Evolutionary conservation across 176 grass and related monocot genomes (phyloP).

Genomic region (Echinochloa phyllopogon): DNA sequence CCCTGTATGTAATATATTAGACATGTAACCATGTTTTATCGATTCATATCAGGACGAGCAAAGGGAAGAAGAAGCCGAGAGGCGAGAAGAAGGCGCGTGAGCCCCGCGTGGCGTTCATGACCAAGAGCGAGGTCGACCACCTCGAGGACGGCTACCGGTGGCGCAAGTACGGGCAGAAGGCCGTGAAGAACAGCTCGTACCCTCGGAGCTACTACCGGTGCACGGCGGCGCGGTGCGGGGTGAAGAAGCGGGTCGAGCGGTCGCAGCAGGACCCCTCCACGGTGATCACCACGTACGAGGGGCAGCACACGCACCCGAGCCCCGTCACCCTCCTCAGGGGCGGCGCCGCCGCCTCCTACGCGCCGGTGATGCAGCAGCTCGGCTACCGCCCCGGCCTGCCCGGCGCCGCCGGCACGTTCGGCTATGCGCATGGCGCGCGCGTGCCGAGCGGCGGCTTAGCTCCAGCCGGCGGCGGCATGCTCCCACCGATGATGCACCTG

Average conservation of each 20-base stretch:
- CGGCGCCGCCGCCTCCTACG: neutral
- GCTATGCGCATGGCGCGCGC: neutral
- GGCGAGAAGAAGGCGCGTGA: conserved; percentile 47
- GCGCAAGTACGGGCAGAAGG: conserved; percentile 99
- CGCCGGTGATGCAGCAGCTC: neutral
- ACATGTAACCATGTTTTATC: neutral
- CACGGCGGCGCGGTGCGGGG: conserved; percentile 69
- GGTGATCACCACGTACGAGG: conserved; percentile 92
- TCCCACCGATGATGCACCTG: neutral
- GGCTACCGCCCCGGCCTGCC: neutral
- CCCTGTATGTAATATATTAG: too few relatives aligned
- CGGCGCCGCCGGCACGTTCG: neutral
- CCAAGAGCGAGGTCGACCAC: conserved; percentile 90
- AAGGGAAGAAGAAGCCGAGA: conserved; percentile 31
- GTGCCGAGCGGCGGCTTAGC: neutral
- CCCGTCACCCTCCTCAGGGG: conserved; percentile 19
- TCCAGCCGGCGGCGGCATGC: neutral
- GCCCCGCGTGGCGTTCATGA: conserved; percentile 53
- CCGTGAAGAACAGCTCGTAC: conserved; percentile 95
- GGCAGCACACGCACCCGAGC: conserved; percentile 71
- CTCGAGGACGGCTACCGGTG: conserved; percentile 96
- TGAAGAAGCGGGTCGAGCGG: conserved; percentile 91
- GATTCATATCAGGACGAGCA: neutral
- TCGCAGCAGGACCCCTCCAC: conserved; percentile 63
- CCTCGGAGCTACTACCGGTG: conserved; percentile 96